Conservation (phyloP, 352 stramenopile genomes). For the Phytophthora megakarya region DNA sequence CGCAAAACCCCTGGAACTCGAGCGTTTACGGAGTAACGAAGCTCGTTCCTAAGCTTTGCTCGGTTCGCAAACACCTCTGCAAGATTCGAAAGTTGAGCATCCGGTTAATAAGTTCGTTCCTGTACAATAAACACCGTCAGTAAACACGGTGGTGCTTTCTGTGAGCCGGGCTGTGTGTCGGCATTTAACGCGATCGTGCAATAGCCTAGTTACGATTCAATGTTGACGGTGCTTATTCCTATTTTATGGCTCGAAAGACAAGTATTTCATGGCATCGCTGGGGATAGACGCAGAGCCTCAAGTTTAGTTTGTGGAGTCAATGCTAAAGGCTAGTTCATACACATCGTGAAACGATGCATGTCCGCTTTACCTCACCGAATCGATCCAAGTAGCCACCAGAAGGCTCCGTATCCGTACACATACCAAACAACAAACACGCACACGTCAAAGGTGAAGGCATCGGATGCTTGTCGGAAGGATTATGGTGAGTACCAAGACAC, state of each 20-base stretch:
- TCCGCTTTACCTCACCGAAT: constrained; percentile 21
- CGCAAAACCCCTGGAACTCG: background rate
- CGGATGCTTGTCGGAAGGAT: constrained; percentile 12
- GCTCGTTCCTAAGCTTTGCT: constrained; percentile 12
- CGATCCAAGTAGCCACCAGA: constrained; percentile 9
- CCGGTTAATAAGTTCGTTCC: background rate
- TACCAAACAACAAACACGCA: background rate
- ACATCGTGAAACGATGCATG: constrained; percentile 15
- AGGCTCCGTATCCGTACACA: constrained; percentile 13
- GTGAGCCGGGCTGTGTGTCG: constrained; percentile 17
- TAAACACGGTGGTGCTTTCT: no score
- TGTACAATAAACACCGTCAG: constrained; percentile 2
- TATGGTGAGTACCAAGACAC: constrained; percentile 10
- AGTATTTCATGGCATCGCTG: constrained; percentile 18
- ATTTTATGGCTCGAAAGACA: background rate
- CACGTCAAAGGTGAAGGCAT: background rate
- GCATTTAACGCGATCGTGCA: constrained; percentile 9
- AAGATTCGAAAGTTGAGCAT: constrained; percentile 20
- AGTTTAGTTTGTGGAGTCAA: constrained; percentile 23
- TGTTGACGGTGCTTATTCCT: background rate
- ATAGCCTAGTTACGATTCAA: background rate
- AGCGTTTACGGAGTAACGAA: constrained; percentile 14
- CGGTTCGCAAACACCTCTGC: constrained; percentile 12
- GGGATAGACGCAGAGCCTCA: constrained; percentile 21
- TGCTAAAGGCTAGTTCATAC: constrained; percentile 1